Evolutionary conservation across 208 protist species (phyloP).

Genomic region (Leishmania martiniquensis): DNA sequence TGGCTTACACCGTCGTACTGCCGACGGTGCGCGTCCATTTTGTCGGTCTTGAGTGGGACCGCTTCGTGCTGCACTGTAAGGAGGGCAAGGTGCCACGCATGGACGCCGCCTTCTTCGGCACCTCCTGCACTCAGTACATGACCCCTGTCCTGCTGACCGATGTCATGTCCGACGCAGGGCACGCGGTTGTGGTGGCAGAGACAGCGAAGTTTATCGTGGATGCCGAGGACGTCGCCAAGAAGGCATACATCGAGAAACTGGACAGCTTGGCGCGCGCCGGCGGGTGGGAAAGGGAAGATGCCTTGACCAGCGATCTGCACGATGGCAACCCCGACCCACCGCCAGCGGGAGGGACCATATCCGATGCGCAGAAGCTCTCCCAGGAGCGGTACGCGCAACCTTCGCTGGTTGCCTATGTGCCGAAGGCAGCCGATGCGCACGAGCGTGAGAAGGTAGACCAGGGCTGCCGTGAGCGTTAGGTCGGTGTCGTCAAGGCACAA

Average conservation of each 20-base stretch:
- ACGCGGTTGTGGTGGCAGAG: constrained; percentile 79
- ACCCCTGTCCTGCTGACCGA: constrained; percentile 44
- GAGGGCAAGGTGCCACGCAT: constrained; percentile 44
- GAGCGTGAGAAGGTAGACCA: no score
- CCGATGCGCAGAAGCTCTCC: constrained; percentile 53
- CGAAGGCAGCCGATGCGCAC: not conserved
- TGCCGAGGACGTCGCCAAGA: constrained; percentile 76
- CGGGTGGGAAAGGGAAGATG: constrained; percentile 47
- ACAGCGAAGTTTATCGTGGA: constrained; percentile 93
- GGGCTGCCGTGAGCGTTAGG: not conserved
- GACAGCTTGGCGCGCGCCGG: constrained; percentile 41
- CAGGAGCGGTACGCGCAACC: constrained; percentile 66
- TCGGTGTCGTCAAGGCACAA: not conserved
- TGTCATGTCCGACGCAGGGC: constrained; percentile 36
- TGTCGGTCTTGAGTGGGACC: constrained; percentile 76
- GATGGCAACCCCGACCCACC: constrained; percentile 52
- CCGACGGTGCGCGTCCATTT: constrained; percentile 79
- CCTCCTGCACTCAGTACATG: constrained; percentile 79
- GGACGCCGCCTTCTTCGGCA: constrained; percentile 82
- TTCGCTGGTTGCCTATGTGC: constrained; percentile 55
- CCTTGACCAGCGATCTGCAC: constrained; percentile 55
- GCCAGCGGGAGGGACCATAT: constrained; percentile 27
- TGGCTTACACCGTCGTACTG: constrained; percentile 53
- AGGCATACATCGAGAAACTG: constrained; percentile 72
- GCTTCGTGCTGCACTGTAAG: constrained; percentile 54